Conservation (phyloP, 768 basidiomycete species). For the Pisolithus microcarpus region DNA sequence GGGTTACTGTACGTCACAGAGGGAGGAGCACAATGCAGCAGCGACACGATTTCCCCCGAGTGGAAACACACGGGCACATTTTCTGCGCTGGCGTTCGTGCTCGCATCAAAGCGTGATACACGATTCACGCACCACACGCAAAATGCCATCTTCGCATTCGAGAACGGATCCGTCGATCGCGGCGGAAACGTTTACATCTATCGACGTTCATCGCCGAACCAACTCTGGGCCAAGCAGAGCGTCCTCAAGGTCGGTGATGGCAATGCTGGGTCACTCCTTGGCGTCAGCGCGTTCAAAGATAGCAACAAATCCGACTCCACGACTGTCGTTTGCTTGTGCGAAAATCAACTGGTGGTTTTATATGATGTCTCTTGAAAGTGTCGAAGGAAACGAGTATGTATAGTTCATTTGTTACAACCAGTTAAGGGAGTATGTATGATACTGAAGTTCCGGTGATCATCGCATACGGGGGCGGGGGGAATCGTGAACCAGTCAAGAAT, state of each 20-base stretch:
- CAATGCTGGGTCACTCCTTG: slow-evolving; percentile 66
- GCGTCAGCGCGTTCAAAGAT: slow-evolving; percentile 50
- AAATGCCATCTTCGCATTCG: slow-evolving; percentile 70
- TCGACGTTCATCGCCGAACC: slow-evolving; percentile 43
- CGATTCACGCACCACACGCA: slow-evolving; percentile 74
- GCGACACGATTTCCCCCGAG: slow-evolving; percentile 16
- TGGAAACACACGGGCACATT: slow-evolving; percentile 83
- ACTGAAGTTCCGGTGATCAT: slow-evolving; percentile 21
- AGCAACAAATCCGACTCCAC: slow-evolving; percentile 24
- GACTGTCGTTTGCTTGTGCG: slow-evolving; percentile 66
- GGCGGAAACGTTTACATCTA: slow-evolving; percentile 88
- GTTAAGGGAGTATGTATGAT: slow-evolving; percentile 32
- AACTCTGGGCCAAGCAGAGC: slow-evolving; percentile 69
- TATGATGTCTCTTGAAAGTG: slow-evolving; percentile 26
- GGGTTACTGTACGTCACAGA: slow-evolving; percentile 55
- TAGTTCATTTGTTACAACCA: slow-evolving; percentile 27
- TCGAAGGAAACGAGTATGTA: slow-evolving; percentile 18
- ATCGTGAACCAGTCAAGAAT: slow-evolving; percentile 26
- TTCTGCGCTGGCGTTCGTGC: slow-evolving; percentile 86
- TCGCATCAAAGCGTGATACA: slow-evolving; percentile 87
- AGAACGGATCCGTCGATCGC: slow-evolving; percentile 58
- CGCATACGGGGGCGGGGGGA: slow-evolving; percentile 26
- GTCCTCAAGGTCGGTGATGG: slow-evolving; percentile 72
- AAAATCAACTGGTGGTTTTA: slow-evolving; percentile 65
- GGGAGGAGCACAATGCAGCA: slow-evolving; percentile 13